Base-by-base conservation (phyloP, 306 rosid species). In the Lathyrus tuberosus region DNA sequence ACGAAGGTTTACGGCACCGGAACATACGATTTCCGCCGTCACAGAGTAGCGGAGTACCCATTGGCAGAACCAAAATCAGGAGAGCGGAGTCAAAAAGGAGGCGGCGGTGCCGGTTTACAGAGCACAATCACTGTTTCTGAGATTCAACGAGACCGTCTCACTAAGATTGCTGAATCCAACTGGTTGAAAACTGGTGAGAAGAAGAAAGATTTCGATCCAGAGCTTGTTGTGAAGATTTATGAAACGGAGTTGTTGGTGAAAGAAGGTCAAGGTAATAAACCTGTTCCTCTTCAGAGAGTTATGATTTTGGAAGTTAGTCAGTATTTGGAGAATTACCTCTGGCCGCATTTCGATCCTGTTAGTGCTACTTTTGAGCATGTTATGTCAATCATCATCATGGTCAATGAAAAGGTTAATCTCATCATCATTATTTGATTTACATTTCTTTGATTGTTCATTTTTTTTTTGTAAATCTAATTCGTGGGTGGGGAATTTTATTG, bases 281-380 rank as follows among this genome's bases (percentile, higher is more conserved):
- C 99, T 10, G 95, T 94, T 31, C 96, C 97, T 2, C 76, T 91
- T 77, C 97, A 91, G 85, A 87, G 99, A 67, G 97, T 91, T 3
- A 94, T 91, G 97, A 86, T 94, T 51, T 72, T 94, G 35, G 99
- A 94, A 85, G 99, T 94, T 74, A 88, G 96, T 64, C 97, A 88
- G 92, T 94, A 91, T 40, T 74, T 91, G 74, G 99, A 91, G 86
- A 91, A 94, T 84, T 88, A 87, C 52, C 66, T 91, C 6, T 94
- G 94, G 89, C 97, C 92, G 1, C 85, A 91, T 84, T 94, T 91
- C 56, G 89, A 91, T 17, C 71, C 95, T 37, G 63, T 71, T 53
- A 26, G 82, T 13, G 92, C 97, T 8, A 78, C 92, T 8, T 94
- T 88, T 54, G 97, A 94, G 86, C 99, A 94, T 16, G 88, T 91